phyloP scores from a whole-genome alignment of 2,329 filamentous ascomycete genomes.

The Fusarium sp. region DNA sequence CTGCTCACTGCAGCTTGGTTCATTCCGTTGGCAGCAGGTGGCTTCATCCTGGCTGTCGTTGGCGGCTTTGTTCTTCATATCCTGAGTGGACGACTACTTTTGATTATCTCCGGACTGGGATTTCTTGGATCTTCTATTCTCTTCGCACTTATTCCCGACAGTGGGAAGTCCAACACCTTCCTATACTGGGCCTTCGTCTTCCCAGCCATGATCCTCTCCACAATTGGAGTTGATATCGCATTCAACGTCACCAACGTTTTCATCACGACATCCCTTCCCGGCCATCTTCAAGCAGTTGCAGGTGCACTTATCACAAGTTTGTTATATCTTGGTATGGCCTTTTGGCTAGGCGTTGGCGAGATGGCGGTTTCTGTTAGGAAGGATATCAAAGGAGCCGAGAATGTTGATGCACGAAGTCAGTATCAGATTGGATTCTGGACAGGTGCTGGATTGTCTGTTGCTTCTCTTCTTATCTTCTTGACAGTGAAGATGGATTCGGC shows the following conservation, averaged over 20 bases:
- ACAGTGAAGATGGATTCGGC: constrained; percentile 67
- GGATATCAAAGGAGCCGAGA: constrained; percentile 31
- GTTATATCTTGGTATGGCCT: constrained; percentile 76
- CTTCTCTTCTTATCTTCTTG: constrained; percentile 64
- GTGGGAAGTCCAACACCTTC: constrained; percentile 50
- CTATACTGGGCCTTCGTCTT: constrained; percentile 80
- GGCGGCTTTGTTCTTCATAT: constrained; percentile 76
- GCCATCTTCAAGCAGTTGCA: constrained; percentile 74
- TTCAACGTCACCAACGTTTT: constrained; percentile 82
- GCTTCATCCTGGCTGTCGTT: constrained; percentile 70
- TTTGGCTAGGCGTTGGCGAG: constrained; percentile 78
- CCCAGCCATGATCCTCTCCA: constrained; percentile 74
- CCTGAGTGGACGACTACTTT: constrained; percentile 70
- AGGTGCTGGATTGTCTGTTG: constrained; percentile 64
- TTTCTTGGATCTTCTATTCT: constrained; percentile 69
- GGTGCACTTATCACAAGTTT: constrained; percentile 69
- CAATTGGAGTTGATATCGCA: constrained; percentile 78
- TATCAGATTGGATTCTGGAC: constrained; percentile 77
- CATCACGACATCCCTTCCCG: constrained; percentile 77
- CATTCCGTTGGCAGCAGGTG: constrained; percentile 73
- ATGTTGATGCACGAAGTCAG: constrained; percentile 59
- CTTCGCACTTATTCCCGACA: constrained; percentile 71
- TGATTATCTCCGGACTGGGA: constrained; percentile 70
- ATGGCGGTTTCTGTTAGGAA: constrained; percentile 66
- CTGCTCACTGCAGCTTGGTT: constrained; percentile 76